These are phyloP conservation scores for Backusella sp. DNA, from an alignment of 192 early-diverging fungal genomes.

Conservation along the genomic window DNA sequence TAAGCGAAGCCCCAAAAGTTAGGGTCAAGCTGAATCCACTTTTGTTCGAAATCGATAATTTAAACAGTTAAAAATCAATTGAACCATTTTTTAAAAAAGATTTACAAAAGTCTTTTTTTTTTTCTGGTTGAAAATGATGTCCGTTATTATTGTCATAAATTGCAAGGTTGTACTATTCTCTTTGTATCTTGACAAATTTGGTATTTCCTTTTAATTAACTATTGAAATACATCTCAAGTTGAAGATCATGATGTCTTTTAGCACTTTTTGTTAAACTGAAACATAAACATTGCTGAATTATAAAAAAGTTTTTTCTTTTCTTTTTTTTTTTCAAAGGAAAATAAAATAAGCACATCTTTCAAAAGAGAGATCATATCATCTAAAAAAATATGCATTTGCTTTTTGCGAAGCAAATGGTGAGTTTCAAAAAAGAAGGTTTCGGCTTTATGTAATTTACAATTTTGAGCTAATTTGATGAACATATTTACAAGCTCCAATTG, in stretches of 20 bases:
- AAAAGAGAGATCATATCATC: not conserved
- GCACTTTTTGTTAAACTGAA: not conserved
- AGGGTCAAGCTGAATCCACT: conserved; percentile 1
- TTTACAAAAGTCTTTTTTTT: not conserved
- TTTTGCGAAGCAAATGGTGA: not conserved
- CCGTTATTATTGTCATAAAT: not conserved
- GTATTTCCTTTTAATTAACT: not conserved
- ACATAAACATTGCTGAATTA: conserved; percentile 4
- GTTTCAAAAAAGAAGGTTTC: not conserved
- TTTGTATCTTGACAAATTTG: not conserved
- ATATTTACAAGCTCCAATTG: not conserved
- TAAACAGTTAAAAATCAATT: not conserved
- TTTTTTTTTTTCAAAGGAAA: not conserved
- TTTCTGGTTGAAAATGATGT: not conserved
- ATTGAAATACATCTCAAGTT: not conserved
- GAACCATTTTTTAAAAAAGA: not conserved
- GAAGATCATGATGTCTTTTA: not conserved
- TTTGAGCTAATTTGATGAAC: not conserved
- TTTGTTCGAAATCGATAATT: not conserved
- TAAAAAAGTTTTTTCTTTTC: not conserved
- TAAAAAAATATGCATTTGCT: not conserved
- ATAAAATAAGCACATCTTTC: not conserved
- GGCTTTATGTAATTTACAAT: not conserved
- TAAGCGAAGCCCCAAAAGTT: conserved; percentile 6
- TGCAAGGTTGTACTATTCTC: not conserved